A percentile compares a stretch with the other conserved stretches of the same genome.
phyloP scores from a whole-genome alignment of 179 eudicot species.

The Amaranthus tricolor region DNA sequence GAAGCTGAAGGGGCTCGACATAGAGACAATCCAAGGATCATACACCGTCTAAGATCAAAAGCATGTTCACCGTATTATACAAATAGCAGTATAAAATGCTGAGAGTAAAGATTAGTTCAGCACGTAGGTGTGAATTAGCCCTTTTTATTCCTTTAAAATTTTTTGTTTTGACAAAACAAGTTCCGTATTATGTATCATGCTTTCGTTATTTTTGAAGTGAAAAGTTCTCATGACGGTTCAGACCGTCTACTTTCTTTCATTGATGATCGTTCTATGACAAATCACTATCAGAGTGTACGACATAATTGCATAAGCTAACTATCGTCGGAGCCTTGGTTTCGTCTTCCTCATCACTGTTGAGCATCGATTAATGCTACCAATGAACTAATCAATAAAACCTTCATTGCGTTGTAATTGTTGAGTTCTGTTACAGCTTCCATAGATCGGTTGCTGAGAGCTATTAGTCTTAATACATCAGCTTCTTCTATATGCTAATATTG shows the following conservation, averaged over 20 bases:
- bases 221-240: conserved; percentile 19
- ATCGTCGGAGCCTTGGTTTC: too few species aligned
- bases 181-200: conserved; percentile 19
- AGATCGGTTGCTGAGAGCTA: too few species aligned
- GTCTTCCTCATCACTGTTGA: too few species aligned
- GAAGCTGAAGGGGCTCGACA: conserved; percentile 80
- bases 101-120: conserved; percentile 36
- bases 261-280: too few species aligned
- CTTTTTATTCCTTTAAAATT: neutral
- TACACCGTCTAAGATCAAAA: conserved; percentile 53
- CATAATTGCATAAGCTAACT: too few species aligned
- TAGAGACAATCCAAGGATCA: conserved; percentile 78
- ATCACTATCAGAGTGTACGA: too few species aligned
- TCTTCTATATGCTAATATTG: too few species aligned
- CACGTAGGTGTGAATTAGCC: conserved; percentile 31
- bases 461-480: too few species aligned
- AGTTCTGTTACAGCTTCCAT: too few species aligned
- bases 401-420: too few species aligned
- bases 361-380: too few species aligned
- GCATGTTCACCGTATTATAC: conserved; percentile 13
- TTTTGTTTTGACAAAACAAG: conserved; percentile 11
- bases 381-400: too few species aligned
- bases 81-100: conserved; percentile 21
- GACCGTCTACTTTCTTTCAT: conserved; percentile 2
- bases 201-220: conserved; percentile 29